Percentiles rank a stretch among this genome's conserved stretches.
Conservation (phyloP, 805 yeast genomes). For the Scheffersomyces lignosus region DNA sequence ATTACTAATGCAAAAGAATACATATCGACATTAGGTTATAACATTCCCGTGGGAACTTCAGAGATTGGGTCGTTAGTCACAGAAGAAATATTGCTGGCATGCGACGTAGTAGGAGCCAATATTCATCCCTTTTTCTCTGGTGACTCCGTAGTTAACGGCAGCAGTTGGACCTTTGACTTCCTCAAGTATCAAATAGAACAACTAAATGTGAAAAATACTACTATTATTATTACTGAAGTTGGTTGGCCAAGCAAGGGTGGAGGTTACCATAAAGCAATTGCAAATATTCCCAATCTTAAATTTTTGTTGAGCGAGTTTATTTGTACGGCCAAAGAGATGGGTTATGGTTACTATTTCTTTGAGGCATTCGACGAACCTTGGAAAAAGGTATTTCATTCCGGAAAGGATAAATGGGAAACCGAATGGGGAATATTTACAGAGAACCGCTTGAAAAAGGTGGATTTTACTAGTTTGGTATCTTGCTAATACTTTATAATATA, state of each 20-base stretch:
- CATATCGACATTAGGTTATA: slow-evolving; percentile 28
- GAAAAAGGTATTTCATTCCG: slow-evolving; percentile 55
- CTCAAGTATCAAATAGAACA: slow-evolving; percentile 46
- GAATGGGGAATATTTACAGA: slow-evolving; percentile 67
- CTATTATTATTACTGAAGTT: slow-evolving; percentile 55
- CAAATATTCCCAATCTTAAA: slow-evolving; percentile 46
- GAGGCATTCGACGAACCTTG: slow-evolving; percentile 77
- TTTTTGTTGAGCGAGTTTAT: slow-evolving; percentile 52
- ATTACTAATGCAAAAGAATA: slow-evolving; percentile 43
- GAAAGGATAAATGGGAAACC: slow-evolving; percentile 58
- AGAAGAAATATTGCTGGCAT: slow-evolving; percentile 34
- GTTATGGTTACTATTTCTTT: slow-evolving; percentile 56
- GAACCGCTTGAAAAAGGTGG: slow-evolving; percentile 48
- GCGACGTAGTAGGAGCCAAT: slow-evolving; percentile 63
- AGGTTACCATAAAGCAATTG: slow-evolving; percentile 41
- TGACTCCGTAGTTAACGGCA: slow-evolving; percentile 43
- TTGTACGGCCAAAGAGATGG: slow-evolving; percentile 40
- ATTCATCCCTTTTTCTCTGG: slow-evolving; percentile 73
- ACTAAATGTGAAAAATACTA: slow-evolving; percentile 22
- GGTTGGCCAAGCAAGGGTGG: slow-evolving; percentile 79
- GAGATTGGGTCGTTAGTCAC: slow-evolving; percentile 54
- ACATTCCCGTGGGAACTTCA: slow-evolving; percentile 60
- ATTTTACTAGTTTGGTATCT: slow-evolving; percentile 4
- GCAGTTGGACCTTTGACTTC: slow-evolving; percentile 54
- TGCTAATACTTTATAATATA: too few species aligned